Base-by-base conservation (phyloP, 164 flowering plant species). In the Stephania cephalantha region DNA sequence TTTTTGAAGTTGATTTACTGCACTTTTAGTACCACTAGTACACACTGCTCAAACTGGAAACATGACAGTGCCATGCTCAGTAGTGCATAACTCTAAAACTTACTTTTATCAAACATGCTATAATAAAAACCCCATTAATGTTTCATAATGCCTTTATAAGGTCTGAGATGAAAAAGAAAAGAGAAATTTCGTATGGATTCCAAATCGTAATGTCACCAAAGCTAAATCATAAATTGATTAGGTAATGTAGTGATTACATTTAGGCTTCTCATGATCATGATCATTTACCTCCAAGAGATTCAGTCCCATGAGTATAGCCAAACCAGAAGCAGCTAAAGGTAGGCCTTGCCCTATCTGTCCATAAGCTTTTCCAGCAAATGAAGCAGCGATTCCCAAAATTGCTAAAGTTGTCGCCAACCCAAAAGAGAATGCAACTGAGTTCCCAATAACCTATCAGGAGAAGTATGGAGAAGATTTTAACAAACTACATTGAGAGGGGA, bases 321-420 rank as follows among this genome's bases (percentile, higher is more conserved):
- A 79, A 64, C 88, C 88, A 72, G 99, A 95, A 82, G 99, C 99
- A 80, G 90, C 98, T 83, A 93, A 22, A 63, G 97, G 99, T 71
- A 95, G 85, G 61, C 99, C 99, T 77, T 86, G 92, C 17, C 99
- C 99, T 58, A 93, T 81, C 82, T 95, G 98, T 74, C 98, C 99
- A 83, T 95, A 95, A 76, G 98, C 99, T 85, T 92, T 95, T 70
- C 99, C 99, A 77, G 98, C 97, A 85, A 95, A 85, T 71, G 99
- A 93, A 52, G 98, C 98, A 83, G 86, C 95, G 79, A 95, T 67
- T 2, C 98, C 98, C 12, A 95, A 83, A 48, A 95, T 78, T 75
- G 99, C 99, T 46, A 95, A 82, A 58, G 98, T 93, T 55, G 97
- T 95, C 5, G 98, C 99, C 88, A 95, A 84, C 71, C 98, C 98